Conservation (phyloP, 2,329 filamentous ascomycete genomes). For the Colletotrichum truncatum region DNA sequence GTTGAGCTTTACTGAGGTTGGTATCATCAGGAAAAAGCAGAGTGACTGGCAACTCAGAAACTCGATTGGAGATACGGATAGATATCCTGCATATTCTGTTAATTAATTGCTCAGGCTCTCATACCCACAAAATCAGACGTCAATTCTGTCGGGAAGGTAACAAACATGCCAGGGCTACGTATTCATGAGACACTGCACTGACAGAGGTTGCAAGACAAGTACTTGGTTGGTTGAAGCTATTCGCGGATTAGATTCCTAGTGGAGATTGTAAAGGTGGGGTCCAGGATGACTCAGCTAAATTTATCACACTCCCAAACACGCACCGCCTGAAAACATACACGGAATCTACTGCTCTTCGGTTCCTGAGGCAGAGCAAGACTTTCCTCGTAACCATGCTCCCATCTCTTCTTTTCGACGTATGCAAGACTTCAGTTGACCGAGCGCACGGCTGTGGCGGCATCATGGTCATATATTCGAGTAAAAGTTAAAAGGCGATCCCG, state of each 20-base stretch:
- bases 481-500: not conserved
- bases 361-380: not conserved
- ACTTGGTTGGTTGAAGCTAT: conserved; percentile 19
- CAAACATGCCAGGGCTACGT: not conserved
- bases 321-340: not conserved
- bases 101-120: too few relatives aligned
- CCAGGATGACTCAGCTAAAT: conserved; percentile 17
- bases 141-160: not conserved
- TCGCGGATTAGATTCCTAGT: not conserved
- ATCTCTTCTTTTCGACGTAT: not conserved
- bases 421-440: conserved; percentile 4
- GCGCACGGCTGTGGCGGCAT: conserved; percentile 17
- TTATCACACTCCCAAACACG: conserved; percentile 3
- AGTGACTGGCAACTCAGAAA: too few relatives aligned
- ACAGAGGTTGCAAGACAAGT: not conserved
- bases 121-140: not conserved
- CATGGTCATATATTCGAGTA: not conserved
- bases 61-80: too few relatives aligned
- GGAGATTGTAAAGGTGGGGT: not conserved
- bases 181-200: conserved; percentile 15
- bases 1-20: too few relatives aligned
- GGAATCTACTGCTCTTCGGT: conserved; percentile 22
- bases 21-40: too few relatives aligned
- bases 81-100: too few relatives aligned
- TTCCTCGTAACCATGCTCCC: not conserved